A percentile compares a stretch with the other conserved stretches of the same genome.
phyloP scores from a whole-genome alignment of 2,329 filamentous ascomycete species.

The Sordariomycetes sp. region DNA sequence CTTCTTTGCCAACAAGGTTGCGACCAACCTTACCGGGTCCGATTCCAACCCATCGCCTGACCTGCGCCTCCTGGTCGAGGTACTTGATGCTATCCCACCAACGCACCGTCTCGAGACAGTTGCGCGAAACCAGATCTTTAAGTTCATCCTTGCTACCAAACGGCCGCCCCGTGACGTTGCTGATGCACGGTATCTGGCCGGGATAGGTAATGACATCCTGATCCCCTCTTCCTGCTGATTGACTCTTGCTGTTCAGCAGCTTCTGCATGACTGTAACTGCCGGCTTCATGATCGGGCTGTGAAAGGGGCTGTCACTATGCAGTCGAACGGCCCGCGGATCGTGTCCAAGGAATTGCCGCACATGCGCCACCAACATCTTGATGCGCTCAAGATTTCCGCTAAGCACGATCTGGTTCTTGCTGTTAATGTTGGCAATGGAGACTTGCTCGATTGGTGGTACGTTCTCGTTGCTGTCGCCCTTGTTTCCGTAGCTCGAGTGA shows the following conservation, averaged over 20 bases:
- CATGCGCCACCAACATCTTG: constrained; percentile 69
- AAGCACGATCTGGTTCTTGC: constrained; percentile 91
- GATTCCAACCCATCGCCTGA: constrained; percentile 82
- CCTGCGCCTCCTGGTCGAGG: constrained; percentile 72
- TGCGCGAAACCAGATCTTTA: constrained; percentile 68
- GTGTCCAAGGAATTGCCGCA: constrained; percentile 83
- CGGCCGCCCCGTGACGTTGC: constrained; percentile 75
- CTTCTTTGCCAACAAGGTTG: constrained; percentile 91
- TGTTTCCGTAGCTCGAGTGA: constrained; percentile 54
- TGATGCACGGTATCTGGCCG: constrained; percentile 66
- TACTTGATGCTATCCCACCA: constrained; percentile 96
- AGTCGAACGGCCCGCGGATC: constrained; percentile 81
- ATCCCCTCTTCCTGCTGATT: constrained; percentile 40
- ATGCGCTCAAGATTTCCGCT: constrained; percentile 81
- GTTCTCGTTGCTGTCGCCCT: constrained; percentile 58
- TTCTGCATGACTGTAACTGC: constrained; percentile 66
- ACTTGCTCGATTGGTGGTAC: constrained; percentile 77
- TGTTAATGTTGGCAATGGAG: constrained; percentile 87
- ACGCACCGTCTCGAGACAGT: constrained; percentile 82
- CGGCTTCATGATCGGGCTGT: constrained; percentile 85
- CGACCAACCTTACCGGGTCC: constrained; percentile 89
- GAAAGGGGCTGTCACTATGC: constrained; percentile 83
- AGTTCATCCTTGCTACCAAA: constrained; percentile 67
- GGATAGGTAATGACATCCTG: constrained; percentile 68
- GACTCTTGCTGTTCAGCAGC: constrained; percentile 52